These are phyloP conservation scores for Sicyos baderoa DNA, from an alignment of 306 rosid genomes.

Conservation along the genomic window DNA sequence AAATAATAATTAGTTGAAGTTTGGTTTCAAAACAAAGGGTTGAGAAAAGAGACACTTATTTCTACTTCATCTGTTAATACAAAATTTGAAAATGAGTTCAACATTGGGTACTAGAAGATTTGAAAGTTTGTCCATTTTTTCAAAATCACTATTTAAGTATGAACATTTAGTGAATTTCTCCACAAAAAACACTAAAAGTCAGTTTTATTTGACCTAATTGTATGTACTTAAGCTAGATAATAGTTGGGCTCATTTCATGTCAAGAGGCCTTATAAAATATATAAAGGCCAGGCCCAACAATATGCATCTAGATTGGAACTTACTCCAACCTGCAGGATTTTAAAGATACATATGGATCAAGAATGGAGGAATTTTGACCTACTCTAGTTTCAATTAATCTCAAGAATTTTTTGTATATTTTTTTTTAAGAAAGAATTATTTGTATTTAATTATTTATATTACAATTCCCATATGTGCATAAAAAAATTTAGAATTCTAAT, in stretches of 20 bases:
- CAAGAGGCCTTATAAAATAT: background rate
- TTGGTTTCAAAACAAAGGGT: too few relatives aligned
- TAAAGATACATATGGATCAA: background rate
- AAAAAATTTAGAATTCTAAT: background rate
- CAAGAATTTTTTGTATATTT: too few relatives aligned
- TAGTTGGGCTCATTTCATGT: background rate
- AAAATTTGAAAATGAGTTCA: too few relatives aligned
- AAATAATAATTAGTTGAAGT: too few relatives aligned
- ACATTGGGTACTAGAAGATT: too few relatives aligned
- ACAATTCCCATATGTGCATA: background rate
- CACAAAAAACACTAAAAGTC: too few relatives aligned
- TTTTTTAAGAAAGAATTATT: background rate
- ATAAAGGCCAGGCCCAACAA: constrained; percentile 1
- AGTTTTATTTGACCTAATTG: background rate
- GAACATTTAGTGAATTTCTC: too few relatives aligned
- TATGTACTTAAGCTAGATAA: background rate
- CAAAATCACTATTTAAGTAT: too few relatives aligned
- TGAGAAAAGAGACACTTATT: too few relatives aligned
- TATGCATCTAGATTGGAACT: background rate
- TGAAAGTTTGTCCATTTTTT: too few relatives aligned
- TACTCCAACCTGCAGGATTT: background rate
- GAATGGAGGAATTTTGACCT: background rate
- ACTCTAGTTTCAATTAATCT: background rate
- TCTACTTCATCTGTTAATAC: too few relatives aligned
- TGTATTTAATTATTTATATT: too few relatives aligned